Conservation (phyloP, 1,284 basidiomycete genomes). For the Ganoderma lingzhi region DNA sequence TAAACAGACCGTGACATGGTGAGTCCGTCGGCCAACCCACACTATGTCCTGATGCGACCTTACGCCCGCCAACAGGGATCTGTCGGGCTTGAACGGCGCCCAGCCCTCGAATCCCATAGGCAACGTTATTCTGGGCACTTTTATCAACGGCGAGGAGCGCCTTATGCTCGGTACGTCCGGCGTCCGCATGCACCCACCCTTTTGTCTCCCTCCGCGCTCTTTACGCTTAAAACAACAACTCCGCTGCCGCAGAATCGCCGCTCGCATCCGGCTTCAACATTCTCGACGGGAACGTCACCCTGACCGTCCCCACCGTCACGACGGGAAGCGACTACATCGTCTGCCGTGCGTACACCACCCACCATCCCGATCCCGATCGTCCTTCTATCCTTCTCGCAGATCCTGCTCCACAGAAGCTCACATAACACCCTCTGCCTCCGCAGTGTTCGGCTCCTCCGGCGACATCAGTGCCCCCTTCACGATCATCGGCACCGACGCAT, state of each 20-base stretch:
- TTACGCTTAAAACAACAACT: not conserved
- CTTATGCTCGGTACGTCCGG: slow-evolving; percentile 42
- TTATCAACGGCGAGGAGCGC: slow-evolving; percentile 44
- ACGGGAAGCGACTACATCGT: slow-evolving; percentile 40
- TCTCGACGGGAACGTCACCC: slow-evolving; percentile 34
- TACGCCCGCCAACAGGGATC: slow-evolving; percentile 2
- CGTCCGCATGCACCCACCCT: not conserved
- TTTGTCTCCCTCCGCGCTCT: not conserved
- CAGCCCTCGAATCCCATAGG: slow-evolving; percentile 43
- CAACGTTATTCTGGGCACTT: slow-evolving; percentile 45
- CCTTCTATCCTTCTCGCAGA: not conserved
- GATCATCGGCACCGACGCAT: slow-evolving; percentile 39
- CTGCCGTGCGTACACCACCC: slow-evolving; percentile 33
- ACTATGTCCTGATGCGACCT: not conserved
- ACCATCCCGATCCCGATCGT: not conserved
- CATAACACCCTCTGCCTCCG: not conserved
- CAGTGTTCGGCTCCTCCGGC: slow-evolving; percentile 62
- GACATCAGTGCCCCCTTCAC: slow-evolving; percentile 51
- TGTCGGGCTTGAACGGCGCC: slow-evolving; percentile 16
- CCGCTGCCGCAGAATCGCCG: slow-evolving; percentile 35
- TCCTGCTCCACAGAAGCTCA: not conserved
- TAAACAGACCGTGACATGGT: slow-evolving; percentile 27
- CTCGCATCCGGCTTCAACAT: slow-evolving; percentile 38
- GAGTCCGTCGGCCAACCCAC: not conserved
- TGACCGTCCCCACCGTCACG: slow-evolving; percentile 39